phyloP scores from a whole-genome alignment of 2,329 filamentous ascomycete genomes.

The Alternaria atra region DNA sequence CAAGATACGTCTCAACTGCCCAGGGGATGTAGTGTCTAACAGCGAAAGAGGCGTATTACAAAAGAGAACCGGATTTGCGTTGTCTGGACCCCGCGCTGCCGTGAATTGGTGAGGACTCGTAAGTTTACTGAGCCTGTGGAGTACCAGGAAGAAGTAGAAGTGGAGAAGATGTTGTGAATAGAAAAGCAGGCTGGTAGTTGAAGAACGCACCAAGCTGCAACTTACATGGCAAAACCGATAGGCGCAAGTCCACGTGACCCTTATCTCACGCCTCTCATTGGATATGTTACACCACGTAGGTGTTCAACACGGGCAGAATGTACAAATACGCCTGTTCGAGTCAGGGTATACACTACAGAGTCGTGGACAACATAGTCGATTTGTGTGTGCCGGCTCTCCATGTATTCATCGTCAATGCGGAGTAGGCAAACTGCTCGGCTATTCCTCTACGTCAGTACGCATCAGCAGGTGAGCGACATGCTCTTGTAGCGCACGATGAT shows the following conservation, averaged over 20 bases:
- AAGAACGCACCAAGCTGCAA: background rate
- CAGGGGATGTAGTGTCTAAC: background rate
- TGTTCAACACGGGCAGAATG: background rate
- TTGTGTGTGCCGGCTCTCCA: background rate
- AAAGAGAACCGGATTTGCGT: background rate
- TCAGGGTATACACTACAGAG: background rate
- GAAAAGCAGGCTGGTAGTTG: background rate
- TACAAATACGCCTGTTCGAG: background rate
- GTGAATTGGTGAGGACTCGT: background rate
- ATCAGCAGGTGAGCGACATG: background rate
- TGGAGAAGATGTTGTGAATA: background rate
- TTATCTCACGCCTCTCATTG: background rate
- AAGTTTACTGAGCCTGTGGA: background rate
- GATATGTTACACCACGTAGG: background rate
- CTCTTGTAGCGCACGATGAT: background rate
- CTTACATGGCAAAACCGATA: background rate
- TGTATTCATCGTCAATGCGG: background rate
- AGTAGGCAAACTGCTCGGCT: background rate
- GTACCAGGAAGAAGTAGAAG: background rate
- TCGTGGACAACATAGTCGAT: background rate
- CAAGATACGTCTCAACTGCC: too few relatives aligned
- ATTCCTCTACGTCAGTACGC: background rate
- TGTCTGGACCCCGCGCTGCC: background rate
- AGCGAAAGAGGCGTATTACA: background rate
- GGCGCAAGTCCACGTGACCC: background rate